Base-by-base conservation (phyloP, 2,329 filamentous ascomycete species). In the Didymella keratinophila region DNA sequence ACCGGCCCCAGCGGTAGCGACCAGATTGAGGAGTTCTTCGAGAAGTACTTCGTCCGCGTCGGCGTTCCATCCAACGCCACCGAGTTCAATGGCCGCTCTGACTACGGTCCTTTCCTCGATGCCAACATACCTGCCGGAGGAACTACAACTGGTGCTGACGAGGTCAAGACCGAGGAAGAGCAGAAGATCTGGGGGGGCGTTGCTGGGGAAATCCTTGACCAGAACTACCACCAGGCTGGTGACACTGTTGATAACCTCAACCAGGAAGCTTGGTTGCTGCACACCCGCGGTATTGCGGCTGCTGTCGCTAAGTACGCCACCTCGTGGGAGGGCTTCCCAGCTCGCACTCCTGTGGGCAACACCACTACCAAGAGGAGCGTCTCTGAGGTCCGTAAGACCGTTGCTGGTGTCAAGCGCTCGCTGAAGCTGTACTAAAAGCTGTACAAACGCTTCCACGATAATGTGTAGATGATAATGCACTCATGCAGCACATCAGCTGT, bases 21-120 rank as follows among this genome's bases (percentile, higher is more conserved):
- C 4, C 59, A 71, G 20, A 64, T 76, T n/a, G 71, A 76, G 57
- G 46, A 66, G 9, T 67, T 75, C 50, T 76, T 76, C 58, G 65
- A 76, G 52, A 59, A 68, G 23, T 78, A 63, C 61, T 78, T 74
- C 55, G 55, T 53, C 20, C 49, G 51, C 23, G 56, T 69, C 2
- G 71, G 71, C 8, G 58, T 72, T 11, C 67, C 69, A 23, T 75
- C 58, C 59, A 73, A 68, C 6, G 66, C 70, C 3, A 74, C 73
- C 11, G 71, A 56, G 12, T 78, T 78, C 53, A 62, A 72, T 49
- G 76, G 76, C 11, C 75, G 76, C n/a, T 74, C 70, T 2, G 77
- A 79, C 56, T 78, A 79, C 42, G 69, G 65, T 32, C 67, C 74
- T 1, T 78, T 78, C 66, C 67, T 78, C 36, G 67, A 73, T 28